Percentiles rank a stretch among this genome's conserved stretches.
phyloP scores from a whole-genome alignment of 495 filamentous ascomycete species.

The Annulohypoxylon moriforme region DNA sequence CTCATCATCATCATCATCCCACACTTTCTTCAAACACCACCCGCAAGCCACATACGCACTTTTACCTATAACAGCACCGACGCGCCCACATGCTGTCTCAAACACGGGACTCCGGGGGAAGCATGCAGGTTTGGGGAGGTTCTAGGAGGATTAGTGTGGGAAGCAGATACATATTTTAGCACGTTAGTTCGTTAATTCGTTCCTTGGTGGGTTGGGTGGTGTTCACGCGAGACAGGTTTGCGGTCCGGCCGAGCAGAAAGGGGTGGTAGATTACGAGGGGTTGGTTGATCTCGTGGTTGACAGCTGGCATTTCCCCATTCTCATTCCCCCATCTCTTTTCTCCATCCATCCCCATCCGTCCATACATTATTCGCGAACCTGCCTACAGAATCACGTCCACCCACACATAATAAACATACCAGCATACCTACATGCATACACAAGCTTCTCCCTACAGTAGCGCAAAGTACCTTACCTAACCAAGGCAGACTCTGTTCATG shows the following conservation, averaged over 20 bases:
- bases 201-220: conserved; percentile 30
- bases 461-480: conserved; percentile 29
- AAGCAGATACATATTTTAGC: conserved; percentile 8
- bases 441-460: conserved; percentile 3
- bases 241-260: conserved; percentile 36
- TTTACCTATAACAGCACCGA: conserved; percentile 17
- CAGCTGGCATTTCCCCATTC: conserved; percentile 36
- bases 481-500: conserved; percentile 29
- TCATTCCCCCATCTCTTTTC: neutral
- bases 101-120: conserved; percentile 39
- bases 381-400: conserved; percentile 1
- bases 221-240: conserved; percentile 42
- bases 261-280: conserved; percentile 26
- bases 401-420: no score
- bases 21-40: conserved; percentile 8
- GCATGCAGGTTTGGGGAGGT: conserved; percentile 32
- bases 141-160: conserved; percentile 18
- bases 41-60: conserved; percentile 13
- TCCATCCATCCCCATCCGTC: neutral
- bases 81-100: conserved; percentile 43
- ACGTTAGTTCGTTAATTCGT: neutral
- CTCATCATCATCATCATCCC: neutral
- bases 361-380: neutral
- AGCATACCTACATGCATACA: neutral
- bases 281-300: conserved; percentile 42